A percentile compares a stretch with the other conserved stretches of the same genome.
Conservation (phyloP, 2,329 filamentous ascomycete species). For the Parastagonospora nodorum region DNA sequence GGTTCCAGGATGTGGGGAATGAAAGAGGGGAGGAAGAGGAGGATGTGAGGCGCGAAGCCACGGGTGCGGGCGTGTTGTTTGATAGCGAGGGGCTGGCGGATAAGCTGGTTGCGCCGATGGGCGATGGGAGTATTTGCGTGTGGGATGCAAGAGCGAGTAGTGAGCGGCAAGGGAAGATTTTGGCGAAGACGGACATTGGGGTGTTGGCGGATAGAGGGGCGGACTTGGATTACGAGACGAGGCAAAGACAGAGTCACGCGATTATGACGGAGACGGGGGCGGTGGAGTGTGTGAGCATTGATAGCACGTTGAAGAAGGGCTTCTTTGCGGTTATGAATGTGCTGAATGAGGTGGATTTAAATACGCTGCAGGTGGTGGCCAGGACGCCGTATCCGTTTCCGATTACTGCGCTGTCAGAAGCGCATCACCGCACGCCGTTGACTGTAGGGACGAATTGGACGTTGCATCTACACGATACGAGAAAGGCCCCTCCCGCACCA, state of each 20-base stretch:
- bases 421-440: constrained; percentile 69
- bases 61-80: constrained; percentile 71
- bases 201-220: constrained; percentile 66
- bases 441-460: constrained; percentile 84
- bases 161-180: constrained; percentile 67
- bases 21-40: constrained; percentile 47
- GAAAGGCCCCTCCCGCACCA: constrained; percentile 46
- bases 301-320: constrained; percentile 68
- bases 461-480: constrained; percentile 81
- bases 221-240: constrained; percentile 48
- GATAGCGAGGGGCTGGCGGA: constrained; percentile 59
- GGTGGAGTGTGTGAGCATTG: constrained; percentile 82
- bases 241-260: constrained; percentile 52
- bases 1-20: constrained; percentile 69
- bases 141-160: constrained; percentile 67
- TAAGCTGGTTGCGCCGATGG: constrained; percentile 75
- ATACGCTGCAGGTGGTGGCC: constrained; percentile 70
- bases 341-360: constrained; percentile 81
- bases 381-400: constrained; percentile 77
- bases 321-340: constrained; percentile 80
- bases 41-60: constrained; percentile 62
- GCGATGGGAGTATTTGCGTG: constrained; percentile 84
- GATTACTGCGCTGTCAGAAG: constrained; percentile 80
- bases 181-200: constrained; percentile 68
- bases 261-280: constrained; percentile 73